Evolutionary conservation across 2,329 filamentous ascomycete genomes (phyloP).

Genomic region (Apiospora kogelbergensis): DNA sequence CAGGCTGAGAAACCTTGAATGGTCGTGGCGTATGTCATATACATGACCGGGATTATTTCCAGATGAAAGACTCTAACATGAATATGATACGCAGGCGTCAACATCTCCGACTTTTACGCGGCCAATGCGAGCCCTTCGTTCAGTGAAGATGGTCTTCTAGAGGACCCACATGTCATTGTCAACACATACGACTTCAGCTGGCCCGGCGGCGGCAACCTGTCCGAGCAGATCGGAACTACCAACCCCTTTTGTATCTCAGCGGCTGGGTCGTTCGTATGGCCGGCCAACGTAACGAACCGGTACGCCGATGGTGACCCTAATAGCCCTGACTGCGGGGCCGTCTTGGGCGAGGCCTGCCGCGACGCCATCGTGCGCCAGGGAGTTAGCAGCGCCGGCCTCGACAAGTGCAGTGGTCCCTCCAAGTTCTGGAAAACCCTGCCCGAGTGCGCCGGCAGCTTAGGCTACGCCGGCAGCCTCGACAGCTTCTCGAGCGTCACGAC

Average conservation of each 20-base stretch:
- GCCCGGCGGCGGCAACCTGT: not conserved
- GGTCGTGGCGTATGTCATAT: not conserved
- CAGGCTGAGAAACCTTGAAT: not conserved
- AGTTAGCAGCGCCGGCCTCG: too few relatives aligned
- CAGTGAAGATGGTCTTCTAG: not conserved
- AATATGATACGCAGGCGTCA: not conserved
- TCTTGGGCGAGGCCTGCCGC: not conserved
- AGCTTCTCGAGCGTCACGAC: not conserved
- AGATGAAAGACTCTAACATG: not conserved
- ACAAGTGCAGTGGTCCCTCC: too few relatives aligned
- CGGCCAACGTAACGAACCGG: not conserved
- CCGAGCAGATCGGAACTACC: not conserved
- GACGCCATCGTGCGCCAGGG: not conserved
- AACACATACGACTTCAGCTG: constrained; percentile 1
- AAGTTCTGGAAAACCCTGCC: too few relatives aligned
- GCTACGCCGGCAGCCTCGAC: not conserved
- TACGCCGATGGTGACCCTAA: not conserved
- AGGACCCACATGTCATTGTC: not conserved
- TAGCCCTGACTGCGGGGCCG: not conserved
- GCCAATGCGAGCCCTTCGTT: not conserved
- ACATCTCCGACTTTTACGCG: not conserved
- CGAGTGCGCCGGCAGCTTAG: not conserved
- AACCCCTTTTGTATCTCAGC: not conserved
- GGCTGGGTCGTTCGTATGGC: not conserved
- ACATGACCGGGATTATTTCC: too few relatives aligned